Evolutionary conservation across 148 eudicot genomes (phyloP).

Genomic region (Cornus suecica): DNA sequence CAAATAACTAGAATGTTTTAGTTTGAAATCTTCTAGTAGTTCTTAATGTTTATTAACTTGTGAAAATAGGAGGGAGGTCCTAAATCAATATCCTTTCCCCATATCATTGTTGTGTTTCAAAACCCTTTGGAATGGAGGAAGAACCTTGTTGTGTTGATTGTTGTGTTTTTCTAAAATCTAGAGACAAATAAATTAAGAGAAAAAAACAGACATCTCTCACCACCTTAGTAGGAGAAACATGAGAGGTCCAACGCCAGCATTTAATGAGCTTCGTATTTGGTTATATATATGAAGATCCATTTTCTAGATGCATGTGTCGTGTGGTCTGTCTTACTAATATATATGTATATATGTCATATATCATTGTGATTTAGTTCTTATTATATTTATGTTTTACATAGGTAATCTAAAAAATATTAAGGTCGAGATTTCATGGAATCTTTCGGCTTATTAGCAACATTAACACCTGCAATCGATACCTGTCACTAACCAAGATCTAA

Average conservation of each 20-base stretch:
- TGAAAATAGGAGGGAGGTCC: neutral
- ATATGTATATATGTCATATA: conserved; percentile 21
- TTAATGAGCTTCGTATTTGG: conserved; percentile 34
- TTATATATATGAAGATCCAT: conserved; percentile 25
- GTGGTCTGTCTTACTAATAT: too few relatives aligned
- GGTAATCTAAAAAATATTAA: conserved; percentile 9
- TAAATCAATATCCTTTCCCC: neutral
- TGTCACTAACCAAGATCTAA: neutral
- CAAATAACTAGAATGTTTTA: too few relatives aligned
- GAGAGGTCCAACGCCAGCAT: conserved; percentile 45
- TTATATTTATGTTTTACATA: neutral
- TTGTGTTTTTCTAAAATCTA: neutral
- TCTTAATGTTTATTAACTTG: too few relatives aligned
- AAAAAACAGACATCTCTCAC: conserved; percentile 56
- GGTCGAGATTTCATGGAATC: neutral
- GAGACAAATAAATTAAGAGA: neutral
- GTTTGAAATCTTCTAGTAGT: too few relatives aligned
- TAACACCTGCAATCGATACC: neutral
- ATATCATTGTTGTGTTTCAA: neutral
- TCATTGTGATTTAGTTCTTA: conserved; percentile 1
- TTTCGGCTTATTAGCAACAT: neutral
- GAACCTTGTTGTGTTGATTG: conserved; percentile 21
- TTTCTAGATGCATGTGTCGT: conserved; percentile 33
- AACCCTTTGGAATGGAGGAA: conserved; percentile 32
- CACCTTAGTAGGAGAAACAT: conserved; percentile 37